A percentile compares a stretch with the other conserved stretches of the same genome.
phyloP scores from a whole-genome alignment of 768 basidiomycete genomes.

The Chalciporus pseudorubinellus region DNA sequence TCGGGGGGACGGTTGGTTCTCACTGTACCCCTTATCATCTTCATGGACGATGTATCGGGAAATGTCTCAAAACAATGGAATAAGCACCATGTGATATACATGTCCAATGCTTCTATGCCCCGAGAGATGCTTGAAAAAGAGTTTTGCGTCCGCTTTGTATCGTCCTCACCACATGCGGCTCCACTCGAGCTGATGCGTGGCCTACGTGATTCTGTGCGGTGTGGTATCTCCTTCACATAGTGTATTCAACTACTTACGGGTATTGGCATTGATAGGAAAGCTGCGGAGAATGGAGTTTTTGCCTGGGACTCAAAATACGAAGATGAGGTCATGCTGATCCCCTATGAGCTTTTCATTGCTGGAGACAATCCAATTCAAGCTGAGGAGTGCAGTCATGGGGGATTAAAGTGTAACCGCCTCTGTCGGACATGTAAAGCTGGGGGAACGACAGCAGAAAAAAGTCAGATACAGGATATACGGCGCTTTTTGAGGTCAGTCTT shows the following conservation, averaged over 20 bases:
- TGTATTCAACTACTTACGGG: no score
- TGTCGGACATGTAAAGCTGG: conserved; percentile 33
- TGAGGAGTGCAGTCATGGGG: conserved; percentile 31
- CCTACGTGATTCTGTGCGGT: conserved; percentile 25
- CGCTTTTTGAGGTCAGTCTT: conserved; percentile 10
- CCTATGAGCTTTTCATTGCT: conserved; percentile 20
- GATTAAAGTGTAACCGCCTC: conserved; percentile 28
- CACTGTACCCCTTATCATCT: conserved; percentile 23
- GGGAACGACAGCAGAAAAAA: conserved; percentile 22
- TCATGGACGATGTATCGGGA: conserved; percentile 36
- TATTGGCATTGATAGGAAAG: neutral
- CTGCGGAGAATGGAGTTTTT: conserved; percentile 10
- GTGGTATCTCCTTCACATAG: no score
- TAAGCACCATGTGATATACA: conserved; percentile 31
- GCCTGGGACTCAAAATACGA: conserved; percentile 22
- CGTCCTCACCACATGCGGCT: conserved; percentile 34
- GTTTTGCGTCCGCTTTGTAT: conserved; percentile 28
- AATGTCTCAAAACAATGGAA: conserved; percentile 38
- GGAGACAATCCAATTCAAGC: conserved; percentile 38
- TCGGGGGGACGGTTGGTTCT: conserved; percentile 19
- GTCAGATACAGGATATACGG: conserved; percentile 23
- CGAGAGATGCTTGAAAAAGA: conserved; percentile 31
- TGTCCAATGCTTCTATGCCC: conserved; percentile 32
- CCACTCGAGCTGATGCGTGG: conserved; percentile 31
- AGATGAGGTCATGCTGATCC: conserved; percentile 21